Percentiles rank a stretch among this genome's conserved stretches.
phyloP scores from a whole-genome alignment of 2,329 filamentous ascomycete genomes.

The Cladosporium sphaerospermum region DNA sequence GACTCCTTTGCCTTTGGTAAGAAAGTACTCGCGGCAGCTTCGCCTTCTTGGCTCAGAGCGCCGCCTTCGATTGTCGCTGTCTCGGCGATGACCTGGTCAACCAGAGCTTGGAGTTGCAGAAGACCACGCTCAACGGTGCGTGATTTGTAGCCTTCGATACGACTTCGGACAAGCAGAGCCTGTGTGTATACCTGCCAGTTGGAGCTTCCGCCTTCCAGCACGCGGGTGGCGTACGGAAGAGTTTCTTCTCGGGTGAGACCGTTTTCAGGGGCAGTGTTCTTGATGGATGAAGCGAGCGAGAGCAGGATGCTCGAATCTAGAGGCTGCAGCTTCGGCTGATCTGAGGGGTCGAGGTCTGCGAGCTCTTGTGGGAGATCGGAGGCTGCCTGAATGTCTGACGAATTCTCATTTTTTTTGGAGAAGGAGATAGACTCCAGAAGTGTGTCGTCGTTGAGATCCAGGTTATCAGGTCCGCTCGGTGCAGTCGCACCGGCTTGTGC shows the following conservation, averaged over 20 bases:
- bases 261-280: constrained; percentile 78
- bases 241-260: constrained; percentile 90
- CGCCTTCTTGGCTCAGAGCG: constrained; percentile 17
- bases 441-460: constrained; percentile 87
- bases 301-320: constrained; percentile 88
- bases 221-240: constrained; percentile 80
- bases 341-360: constrained; percentile 61
- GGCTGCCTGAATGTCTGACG: constrained; percentile 39
- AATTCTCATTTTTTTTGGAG: constrained; percentile 34
- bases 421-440: constrained; percentile 84
- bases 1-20: constrained; percentile 67
- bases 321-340: constrained; percentile 74
- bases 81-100: constrained; percentile 90
- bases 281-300: constrained; percentile 72
- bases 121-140: constrained; percentile 84
- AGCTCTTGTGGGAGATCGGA: constrained; percentile 56
- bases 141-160: constrained; percentile 82
- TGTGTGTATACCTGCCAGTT: constrained; percentile 99
- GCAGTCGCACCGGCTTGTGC: constrained; percentile 4
- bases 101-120: constrained; percentile 86
- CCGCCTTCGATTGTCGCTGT: constrained; percentile 45
- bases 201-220: constrained; percentile 78
- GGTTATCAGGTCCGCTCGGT: constrained; percentile 40
- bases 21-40: constrained; percentile 62
- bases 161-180: constrained; percentile 77